A percentile compares a stretch with the other conserved stretches of the same genome.
Evolutionary conservation across 202 grass and related monocot genomes (phyloP).

Genomic region (Setaria viridis): DNA sequence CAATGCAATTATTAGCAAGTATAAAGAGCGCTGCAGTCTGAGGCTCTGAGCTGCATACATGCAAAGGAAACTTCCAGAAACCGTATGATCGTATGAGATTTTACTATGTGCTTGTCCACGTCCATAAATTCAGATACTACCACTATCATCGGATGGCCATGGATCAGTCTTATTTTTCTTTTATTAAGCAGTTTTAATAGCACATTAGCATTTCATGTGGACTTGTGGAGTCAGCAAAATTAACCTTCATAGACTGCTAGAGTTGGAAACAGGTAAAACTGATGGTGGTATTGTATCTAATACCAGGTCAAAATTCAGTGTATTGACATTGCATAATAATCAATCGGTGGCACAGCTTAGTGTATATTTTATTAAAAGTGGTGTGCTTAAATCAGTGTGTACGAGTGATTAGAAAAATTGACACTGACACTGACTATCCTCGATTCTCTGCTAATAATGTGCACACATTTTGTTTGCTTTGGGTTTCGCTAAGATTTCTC

Average conservation of each 20-base stretch:
- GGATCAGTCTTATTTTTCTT: neutral
- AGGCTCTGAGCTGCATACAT: neutral
- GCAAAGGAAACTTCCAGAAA: neutral
- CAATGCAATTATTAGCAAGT: neutral
- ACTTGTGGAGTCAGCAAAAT: slow-evolving; percentile 20
- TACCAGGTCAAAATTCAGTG: slow-evolving; percentile 1
- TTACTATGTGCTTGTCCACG: neutral
- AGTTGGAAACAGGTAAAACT: neutral
- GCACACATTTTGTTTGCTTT: neutral
- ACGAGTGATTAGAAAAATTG: neutral
- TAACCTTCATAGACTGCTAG: neutral
- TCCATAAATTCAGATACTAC: slow-evolving; percentile 4
- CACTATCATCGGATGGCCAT: neutral
- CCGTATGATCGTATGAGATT: neutral
- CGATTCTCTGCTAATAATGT: neutral
- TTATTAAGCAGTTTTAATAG: neutral
- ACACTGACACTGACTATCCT: neutral
- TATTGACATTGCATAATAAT: neutral
- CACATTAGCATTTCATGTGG: slow-evolving; percentile 43
- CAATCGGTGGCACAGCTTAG: neutral
- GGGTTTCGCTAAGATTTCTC: neutral
- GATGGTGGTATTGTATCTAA: neutral
- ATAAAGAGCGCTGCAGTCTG: neutral
- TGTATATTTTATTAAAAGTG: neutral
- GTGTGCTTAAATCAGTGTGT: neutral